A percentile compares a stretch with the other conserved stretches of the same genome.
phyloP scores from a whole-genome alignment of 306 rosid species.

The Erythrophleum fordii region DNA sequence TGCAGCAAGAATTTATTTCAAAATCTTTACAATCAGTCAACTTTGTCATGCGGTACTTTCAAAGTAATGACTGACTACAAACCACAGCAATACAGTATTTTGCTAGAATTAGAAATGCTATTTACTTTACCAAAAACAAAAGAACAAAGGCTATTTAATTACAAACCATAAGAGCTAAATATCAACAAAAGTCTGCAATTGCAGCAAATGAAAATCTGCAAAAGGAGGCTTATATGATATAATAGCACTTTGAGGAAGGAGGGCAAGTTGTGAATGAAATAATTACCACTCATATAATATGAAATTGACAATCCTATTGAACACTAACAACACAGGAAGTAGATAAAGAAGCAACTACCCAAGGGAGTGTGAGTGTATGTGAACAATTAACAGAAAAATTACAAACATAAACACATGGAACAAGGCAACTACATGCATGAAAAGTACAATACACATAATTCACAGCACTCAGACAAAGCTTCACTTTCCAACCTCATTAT shows the following conservation, averaged over 20 bases:
- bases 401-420: not conserved
- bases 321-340: slow-evolving; percentile 18
- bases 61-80: not conserved
- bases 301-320: not conserved
- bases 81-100: slow-evolving; percentile 1
- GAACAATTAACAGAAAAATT: not conserved
- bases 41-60: not conserved
- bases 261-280: not conserved
- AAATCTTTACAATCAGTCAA: not conserved
- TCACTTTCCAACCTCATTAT: slow-evolving; percentile 50
- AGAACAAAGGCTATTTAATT: not conserved
- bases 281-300: not conserved
- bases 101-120: slow-evolving; percentile 19
- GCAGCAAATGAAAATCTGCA: slow-evolving; percentile 8
- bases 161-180: slow-evolving; percentile 6
- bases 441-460: not conserved
- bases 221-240: slow-evolving; percentile 3
- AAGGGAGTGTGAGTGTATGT: not conserved
- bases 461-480: slow-evolving; percentile 31
- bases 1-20: not conserved
- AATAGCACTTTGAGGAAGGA: not conserved
- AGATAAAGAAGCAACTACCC: not conserved
- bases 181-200: slow-evolving; percentile 12
- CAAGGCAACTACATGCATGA: slow-evolving; percentile 18
- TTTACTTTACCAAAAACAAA: not conserved